Evolutionary conservation across 441 rosid species (phyloP).

Genomic region (Pelargonium exstipulatum): DNA sequence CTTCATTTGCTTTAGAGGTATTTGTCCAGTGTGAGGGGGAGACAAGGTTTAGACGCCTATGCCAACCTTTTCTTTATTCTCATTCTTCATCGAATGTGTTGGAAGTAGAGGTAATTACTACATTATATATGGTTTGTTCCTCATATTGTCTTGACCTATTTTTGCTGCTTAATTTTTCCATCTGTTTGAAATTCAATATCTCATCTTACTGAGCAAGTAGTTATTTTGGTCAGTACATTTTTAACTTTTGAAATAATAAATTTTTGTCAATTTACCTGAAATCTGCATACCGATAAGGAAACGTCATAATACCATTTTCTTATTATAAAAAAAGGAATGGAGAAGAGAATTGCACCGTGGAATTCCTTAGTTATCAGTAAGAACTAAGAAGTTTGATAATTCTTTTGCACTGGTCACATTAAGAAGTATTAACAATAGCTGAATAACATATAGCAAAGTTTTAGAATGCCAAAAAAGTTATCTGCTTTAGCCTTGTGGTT

Average conservation of each 20-base stretch:
- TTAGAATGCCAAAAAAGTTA: no score
- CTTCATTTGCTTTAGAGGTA: constrained; percentile 96
- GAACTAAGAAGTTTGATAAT: no score
- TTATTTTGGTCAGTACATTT: background rate
- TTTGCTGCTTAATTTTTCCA: constrained; percentile 12
- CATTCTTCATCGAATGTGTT: constrained; percentile 92
- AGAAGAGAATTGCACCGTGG: no score
- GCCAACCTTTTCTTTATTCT: constrained; percentile 91
- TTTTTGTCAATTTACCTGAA: no score
- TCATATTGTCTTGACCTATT: constrained; percentile 8
- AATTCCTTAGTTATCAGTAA: no score
- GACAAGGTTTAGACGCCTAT: constrained; percentile 91
- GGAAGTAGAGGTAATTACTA: constrained; percentile 79
- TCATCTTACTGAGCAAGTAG: background rate
- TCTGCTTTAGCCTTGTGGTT: background rate
- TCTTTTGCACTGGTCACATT: no score
- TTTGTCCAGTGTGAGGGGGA: constrained; percentile 93
- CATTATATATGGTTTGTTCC: background rate
- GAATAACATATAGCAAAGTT: no score
- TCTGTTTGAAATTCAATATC: constrained; percentile 1
- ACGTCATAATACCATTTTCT: no score
- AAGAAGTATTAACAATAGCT: no score
- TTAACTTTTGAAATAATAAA: background rate
- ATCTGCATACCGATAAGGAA: no score
- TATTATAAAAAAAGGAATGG: no score